Conservation (phyloP, 116 monocot species). For the Papilionanthe hybrid region DNA sequence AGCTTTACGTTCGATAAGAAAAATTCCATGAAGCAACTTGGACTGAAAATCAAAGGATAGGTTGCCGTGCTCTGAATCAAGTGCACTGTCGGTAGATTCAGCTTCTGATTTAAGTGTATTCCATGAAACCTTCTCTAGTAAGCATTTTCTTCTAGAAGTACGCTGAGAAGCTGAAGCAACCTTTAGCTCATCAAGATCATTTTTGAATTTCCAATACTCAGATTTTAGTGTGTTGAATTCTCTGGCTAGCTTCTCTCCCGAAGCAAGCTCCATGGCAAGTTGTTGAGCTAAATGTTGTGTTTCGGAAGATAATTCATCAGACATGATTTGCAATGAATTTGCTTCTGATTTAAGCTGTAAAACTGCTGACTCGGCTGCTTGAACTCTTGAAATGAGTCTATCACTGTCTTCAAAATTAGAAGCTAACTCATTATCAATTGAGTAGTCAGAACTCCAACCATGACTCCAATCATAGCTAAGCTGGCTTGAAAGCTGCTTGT, state of each 20-base stretch:
- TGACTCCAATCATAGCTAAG: conserved; percentile 54
- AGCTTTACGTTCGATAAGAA: conserved; percentile 57
- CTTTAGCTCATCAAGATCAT: conserved; percentile 58
- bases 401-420: conserved; percentile 67
- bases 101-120: background rate
- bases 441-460: conserved; percentile 70
- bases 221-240: conserved; percentile 70
- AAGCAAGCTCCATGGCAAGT: conserved; percentile 56
- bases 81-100: conserved; percentile 9
- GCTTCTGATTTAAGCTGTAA: conserved; percentile 69
- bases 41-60: conserved; percentile 18
- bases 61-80: conserved; percentile 5
- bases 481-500: conserved; percentile 33
- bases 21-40: conserved; percentile 45
- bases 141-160: conserved; percentile 11
- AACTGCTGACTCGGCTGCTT: conserved; percentile 65
- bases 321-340: conserved; percentile 53
- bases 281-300: conserved; percentile 55
- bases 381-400: conserved; percentile 42
- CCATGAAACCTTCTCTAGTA: conserved; percentile 10
- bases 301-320: conserved; percentile 60
- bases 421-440: conserved; percentile 51
- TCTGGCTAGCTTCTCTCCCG: conserved; percentile 49
- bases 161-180: conserved; percentile 29
- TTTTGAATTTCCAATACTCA: conserved; percentile 69